These are phyloP conservation scores for Penicillium crystallinum DNA, from an alignment of 495 filamentous ascomycete species.

Conservation along the genomic window DNA sequence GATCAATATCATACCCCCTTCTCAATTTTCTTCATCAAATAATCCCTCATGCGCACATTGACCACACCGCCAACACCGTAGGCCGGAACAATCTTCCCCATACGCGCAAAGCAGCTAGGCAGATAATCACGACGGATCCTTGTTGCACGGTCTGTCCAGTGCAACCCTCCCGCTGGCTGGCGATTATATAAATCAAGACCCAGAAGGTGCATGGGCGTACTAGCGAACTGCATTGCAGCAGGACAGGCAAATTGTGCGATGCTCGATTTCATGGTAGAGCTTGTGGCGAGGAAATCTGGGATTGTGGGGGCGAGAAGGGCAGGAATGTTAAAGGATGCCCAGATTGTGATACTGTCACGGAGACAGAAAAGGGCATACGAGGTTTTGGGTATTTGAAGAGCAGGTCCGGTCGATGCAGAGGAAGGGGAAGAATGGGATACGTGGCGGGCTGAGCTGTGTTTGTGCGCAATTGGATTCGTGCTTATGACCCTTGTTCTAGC, in stretches of 20 bases:
- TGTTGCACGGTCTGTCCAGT: constrained; percentile 53
- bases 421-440: neutral
- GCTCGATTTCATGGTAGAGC: constrained; percentile 50
- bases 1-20: neutral
- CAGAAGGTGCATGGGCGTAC: constrained; percentile 82
- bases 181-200: constrained; percentile 90
- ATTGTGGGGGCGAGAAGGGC: constrained; percentile 57
- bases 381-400: constrained; percentile 34
- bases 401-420: constrained; percentile 15
- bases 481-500: neutral
- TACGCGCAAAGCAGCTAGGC: constrained; percentile 70
- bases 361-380: constrained; percentile 77
- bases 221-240: constrained; percentile 72
- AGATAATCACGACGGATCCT: constrained; percentile 72
- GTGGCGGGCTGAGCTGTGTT: constrained; percentile 43
- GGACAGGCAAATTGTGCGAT: constrained; percentile 78
- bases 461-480: constrained; percentile 7
- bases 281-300: constrained; percentile 43
- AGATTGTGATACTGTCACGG: constrained; percentile 87
- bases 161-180: constrained; percentile 37
- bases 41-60: constrained; percentile 66
- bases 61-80: constrained; percentile 92
- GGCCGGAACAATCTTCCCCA: constrained; percentile 88
- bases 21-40: constrained; percentile 50
- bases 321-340: constrained; percentile 89